Percentiles rank a stretch among this genome's conserved stretches.
Evolutionary conservation across 345 rosid genomes (phyloP).

Genomic region (Aegle marmelos): DNA sequence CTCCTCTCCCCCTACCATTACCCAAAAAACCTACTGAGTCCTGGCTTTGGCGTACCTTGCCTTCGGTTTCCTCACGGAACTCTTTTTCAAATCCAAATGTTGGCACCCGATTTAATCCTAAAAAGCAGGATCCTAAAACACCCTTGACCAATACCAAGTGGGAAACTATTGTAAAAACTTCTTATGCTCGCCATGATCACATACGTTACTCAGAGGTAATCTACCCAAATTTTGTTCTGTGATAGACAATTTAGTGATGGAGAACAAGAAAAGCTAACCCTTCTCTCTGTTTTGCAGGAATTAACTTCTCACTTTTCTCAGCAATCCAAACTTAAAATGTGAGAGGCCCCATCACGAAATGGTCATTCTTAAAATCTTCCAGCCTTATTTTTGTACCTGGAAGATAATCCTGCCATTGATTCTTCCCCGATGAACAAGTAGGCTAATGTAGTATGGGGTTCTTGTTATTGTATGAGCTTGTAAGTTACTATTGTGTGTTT

Average conservation of each 20-base stretch:
- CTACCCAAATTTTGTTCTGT: not conserved
- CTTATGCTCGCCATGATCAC: constrained; percentile 69
- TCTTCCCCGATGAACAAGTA: not conserved
- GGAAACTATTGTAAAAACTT: constrained; percentile 96
- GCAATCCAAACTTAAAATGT: constrained; percentile 36
- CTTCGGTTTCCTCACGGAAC: constrained; percentile 45
- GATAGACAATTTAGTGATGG: not conserved
- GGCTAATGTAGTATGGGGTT: constrained; percentile 8
- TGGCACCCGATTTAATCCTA: constrained; percentile 30
- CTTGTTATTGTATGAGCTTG: constrained; percentile 12
- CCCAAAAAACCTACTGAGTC: constrained; percentile 89
- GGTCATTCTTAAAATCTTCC: constrained; percentile 14
- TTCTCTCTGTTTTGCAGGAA: constrained; percentile 48
- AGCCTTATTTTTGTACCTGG: not conserved
- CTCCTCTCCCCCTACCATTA: constrained; percentile 54
- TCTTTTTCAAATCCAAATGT: constrained; percentile 31
- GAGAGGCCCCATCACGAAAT: constrained; percentile 7
- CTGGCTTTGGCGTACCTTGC: constrained; percentile 83
- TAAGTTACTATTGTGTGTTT: constrained; percentile 4
- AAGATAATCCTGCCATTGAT: constrained; percentile 9
- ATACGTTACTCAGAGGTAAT: constrained; percentile 83
- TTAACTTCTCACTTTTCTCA: constrained; percentile 47
- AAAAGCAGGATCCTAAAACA: constrained; percentile 36
- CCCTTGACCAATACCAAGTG: constrained; percentile 53
- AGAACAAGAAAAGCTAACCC: not conserved